Base-by-base conservation (phyloP, 306 rosid genomes). In the Quercus engelmannii region DNA sequence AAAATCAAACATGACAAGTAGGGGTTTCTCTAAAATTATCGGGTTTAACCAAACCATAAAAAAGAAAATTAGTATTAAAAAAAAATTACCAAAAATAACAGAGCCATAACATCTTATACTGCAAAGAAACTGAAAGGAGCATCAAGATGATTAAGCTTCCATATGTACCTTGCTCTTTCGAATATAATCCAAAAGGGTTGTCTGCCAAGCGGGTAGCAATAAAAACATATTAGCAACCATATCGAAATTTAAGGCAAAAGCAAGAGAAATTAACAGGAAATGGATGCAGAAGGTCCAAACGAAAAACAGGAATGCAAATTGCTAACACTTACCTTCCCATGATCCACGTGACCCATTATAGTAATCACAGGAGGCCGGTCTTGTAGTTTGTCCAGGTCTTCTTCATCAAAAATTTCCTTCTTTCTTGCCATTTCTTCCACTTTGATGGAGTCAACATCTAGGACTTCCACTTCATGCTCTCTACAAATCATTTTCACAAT, bases 341-440 rank as follows among this genome's bases (percentile, higher is more conserved):
- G 99, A 89, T 93, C 99, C 68, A 95, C 99, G 74, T 95, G 99
- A 59, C 99, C 99, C 99, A 95, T 95, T 73, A 95, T 95, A 65
- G 99, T 95, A 51, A 95, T 88, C 31, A 95, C 97, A 63, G 99
- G 99, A 76, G 99, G 99, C 82, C 99, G 90, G 55, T 86, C 86
- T 90, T 87, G 86, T 78, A 95, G 98, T 80, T 93, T 95, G 81
- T 88, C 91, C 26, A 90, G 84, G 76, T 95, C 99, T 68, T 87
- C 92, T 81, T 88, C 96, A 80, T 90, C 91, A 59, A 93, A 76
- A 76, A 91, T 76, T 69, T 85, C 94, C 76, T 85, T 89, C 91
- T 89, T 93, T 86, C 82, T 95, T 38, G 85, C 97, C 80, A 85
- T 83, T 74, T 84, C 94, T 85, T 93, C 99, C 55, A 95, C 88